Conservation (phyloP, 1,284 basidiomycete genomes). For the Golubevia sp. region DNA sequence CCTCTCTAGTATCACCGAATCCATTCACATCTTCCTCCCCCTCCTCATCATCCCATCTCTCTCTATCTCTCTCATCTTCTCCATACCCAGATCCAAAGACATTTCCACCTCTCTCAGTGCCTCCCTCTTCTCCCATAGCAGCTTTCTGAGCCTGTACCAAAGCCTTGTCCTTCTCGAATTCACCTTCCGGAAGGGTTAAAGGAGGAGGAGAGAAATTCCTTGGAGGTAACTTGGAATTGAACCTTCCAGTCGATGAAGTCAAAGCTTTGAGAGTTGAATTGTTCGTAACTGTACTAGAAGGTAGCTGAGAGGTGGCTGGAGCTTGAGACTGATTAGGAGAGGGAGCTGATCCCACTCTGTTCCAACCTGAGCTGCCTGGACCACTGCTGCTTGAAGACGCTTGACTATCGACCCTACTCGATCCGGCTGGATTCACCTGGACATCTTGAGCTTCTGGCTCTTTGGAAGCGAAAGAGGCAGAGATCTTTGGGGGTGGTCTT, state of each 20-base stretch:
- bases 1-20: slow-evolving; percentile 19
- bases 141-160: not conserved
- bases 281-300: not conserved
- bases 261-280: too few relatives aligned
- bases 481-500: not conserved
- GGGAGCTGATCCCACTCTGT: not conserved
- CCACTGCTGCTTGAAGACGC: not conserved
- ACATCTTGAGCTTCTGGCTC: not conserved
- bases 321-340: not conserved
- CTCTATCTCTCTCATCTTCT: not conserved
- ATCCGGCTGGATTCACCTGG: not conserved
- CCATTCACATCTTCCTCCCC: slow-evolving; percentile 42
- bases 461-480: not conserved
- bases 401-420: too few relatives aligned
- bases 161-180: not conserved
- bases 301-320: not conserved
- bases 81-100: too few relatives aligned
- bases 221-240: too few relatives aligned
- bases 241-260: too few relatives aligned
- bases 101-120: not conserved
- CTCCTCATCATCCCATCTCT: slow-evolving; percentile 10
- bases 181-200: not conserved
- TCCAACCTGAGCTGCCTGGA: not conserved
- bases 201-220: not conserved
- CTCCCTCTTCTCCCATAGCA: not conserved